Evolutionary conservation across 768 basidiomycete genomes (phyloP).

Genomic region (Pleurotus ostreatus): DNA sequence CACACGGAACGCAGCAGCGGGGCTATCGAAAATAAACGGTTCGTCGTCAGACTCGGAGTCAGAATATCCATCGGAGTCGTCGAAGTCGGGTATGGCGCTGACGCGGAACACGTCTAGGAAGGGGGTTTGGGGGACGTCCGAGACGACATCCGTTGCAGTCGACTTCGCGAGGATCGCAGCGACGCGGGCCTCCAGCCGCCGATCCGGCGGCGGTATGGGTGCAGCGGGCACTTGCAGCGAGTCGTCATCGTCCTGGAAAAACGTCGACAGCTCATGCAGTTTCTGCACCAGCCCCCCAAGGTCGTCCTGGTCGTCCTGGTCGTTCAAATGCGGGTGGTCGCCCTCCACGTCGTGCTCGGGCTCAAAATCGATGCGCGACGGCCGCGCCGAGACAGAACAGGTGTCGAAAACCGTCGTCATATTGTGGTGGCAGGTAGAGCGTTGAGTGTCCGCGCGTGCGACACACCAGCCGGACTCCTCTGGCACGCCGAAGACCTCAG

Average conservation of each 20-base stretch:
- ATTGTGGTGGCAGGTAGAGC: constrained; percentile 67
- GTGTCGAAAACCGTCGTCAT: constrained; percentile 85
- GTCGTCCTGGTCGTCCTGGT: constrained; percentile 55
- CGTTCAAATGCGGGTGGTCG: constrained; percentile 31
- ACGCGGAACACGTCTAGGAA: constrained; percentile 75
- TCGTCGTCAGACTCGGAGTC: constrained; percentile 47
- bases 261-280: constrained; percentile 69
- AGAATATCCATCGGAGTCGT: constrained; percentile 44
- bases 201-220: constrained; percentile 43
- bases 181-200: constrained; percentile 70
- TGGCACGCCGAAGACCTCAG: constrained; percentile 79
- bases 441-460: constrained; percentile 57
- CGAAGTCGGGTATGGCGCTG: constrained; percentile 29
- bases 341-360: constrained; percentile 46
- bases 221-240: constrained; percentile 21
- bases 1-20: constrained; percentile 33
- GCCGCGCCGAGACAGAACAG: constrained; percentile 64
- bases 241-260: constrained; percentile 54
- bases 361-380: constrained; percentile 72
- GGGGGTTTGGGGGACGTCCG: constrained; percentile 72
- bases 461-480: constrained; percentile 87
- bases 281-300: constrained; percentile 77
- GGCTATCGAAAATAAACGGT: constrained; percentile 62
- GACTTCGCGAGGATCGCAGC: constrained; percentile 83
- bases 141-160: constrained; percentile 45